These are phyloP conservation scores for Acanthamoeba sp. DNA, from an alignment of 208 protist genomes.

Conservation along the genomic window DNA sequence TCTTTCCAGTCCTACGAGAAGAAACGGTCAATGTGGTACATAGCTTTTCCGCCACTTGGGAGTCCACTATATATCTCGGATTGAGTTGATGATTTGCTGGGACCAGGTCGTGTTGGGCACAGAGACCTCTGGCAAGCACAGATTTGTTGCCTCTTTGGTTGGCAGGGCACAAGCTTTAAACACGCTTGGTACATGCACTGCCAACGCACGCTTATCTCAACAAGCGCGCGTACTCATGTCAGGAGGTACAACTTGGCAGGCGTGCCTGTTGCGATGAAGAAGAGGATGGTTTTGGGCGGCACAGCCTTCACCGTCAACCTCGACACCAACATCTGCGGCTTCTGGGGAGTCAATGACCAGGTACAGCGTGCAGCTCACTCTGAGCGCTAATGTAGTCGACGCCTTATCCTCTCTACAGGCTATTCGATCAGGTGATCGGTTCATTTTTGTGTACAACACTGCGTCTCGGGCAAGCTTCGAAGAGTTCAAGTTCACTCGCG, in stretches of 20 bases:
- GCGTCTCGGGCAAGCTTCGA: conserved; percentile 73
- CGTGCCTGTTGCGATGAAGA: neutral
- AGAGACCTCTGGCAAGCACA: conserved; percentile 32
- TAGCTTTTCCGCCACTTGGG: too few species aligned
- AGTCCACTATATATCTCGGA: neutral
- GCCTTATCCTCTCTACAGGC: neutral
- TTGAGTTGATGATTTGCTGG: neutral
- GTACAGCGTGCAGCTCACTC: neutral
- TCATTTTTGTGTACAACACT: conserved; percentile 80
- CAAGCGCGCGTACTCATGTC: neutral
- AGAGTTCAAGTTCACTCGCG: conserved; percentile 47
- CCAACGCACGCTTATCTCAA: neutral
- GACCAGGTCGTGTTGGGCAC: conserved; percentile 21
- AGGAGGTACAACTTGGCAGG: neutral
- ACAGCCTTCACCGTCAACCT: neutral
- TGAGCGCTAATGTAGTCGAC: neutral
- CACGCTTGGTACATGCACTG: neutral
- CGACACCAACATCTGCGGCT: conserved; percentile 40
- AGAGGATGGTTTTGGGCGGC: neutral
- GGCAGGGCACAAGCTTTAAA: neutral
- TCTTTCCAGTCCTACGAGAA: neutral
- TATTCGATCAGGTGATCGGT: conserved; percentile 65
- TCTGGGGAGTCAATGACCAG: neutral
- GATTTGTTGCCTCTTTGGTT: neutral
- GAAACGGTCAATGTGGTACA: neutral